Conservation (phyloP, 2,329 filamentous ascomycete genomes). For the Epichloe coenophiala region DNA sequence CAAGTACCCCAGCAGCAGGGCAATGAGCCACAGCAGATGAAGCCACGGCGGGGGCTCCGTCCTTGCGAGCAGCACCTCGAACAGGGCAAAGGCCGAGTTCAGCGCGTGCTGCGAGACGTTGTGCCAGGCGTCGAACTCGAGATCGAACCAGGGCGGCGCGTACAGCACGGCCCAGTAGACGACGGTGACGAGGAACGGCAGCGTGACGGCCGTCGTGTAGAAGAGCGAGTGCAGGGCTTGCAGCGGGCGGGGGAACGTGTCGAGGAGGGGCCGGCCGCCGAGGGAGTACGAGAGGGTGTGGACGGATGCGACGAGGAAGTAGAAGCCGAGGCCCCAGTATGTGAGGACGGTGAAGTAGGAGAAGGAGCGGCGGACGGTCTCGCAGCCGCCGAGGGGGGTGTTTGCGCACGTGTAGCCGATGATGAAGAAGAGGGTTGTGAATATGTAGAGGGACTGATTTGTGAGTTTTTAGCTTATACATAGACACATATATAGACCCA, state of each 20-base stretch:
- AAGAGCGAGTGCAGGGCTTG: constrained; percentile 51
- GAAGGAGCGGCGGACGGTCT: constrained; percentile 44
- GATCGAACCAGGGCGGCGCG: constrained; percentile 33
- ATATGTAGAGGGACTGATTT: constrained; percentile 48
- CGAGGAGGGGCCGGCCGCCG: constrained; percentile 39
- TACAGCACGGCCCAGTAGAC: constrained; percentile 58
- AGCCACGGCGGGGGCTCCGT: constrained; percentile 46
- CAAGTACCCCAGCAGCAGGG: constrained; percentile 62
- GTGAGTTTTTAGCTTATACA: no score
- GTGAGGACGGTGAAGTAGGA: constrained; percentile 65
- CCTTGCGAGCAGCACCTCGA: constrained; percentile 59
- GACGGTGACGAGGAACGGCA: constrained; percentile 55
- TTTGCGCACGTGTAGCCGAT: constrained; percentile 52
- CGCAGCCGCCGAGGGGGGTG: constrained; percentile 28
- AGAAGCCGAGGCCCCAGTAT: constrained; percentile 69
- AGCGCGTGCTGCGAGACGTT: constrained; percentile 64
- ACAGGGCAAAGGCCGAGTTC: constrained; percentile 60
- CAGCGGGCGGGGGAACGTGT: constrained; percentile 47
- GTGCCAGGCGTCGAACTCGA: constrained; percentile 42
- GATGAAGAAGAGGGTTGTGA: constrained; percentile 54
- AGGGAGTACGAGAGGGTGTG: constrained; percentile 58
- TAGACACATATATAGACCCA: no score
- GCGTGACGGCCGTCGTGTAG: constrained; percentile 49
- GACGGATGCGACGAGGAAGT: constrained; percentile 52
- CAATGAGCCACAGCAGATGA: constrained; percentile 52